Conservation (phyloP, 495 filamentous ascomycete genomes). For the Tuber borchii region DNA sequence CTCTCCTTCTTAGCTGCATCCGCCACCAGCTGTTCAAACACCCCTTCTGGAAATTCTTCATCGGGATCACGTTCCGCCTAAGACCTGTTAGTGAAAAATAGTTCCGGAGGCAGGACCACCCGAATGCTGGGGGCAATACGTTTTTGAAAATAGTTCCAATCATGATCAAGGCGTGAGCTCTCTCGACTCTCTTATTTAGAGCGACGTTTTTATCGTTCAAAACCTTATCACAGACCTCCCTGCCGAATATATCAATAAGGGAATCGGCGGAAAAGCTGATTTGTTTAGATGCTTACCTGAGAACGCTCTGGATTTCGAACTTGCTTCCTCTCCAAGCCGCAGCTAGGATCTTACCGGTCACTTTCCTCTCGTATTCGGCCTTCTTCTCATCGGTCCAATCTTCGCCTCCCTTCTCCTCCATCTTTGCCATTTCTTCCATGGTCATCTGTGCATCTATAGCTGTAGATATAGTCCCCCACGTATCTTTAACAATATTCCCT, state of each 20-base stretch:
- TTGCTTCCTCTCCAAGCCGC: slow-evolving; percentile 95
- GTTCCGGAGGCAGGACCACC: slow-evolving; percentile 5
- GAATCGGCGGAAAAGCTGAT: neutral
- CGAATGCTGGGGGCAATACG: slow-evolving; percentile 50
- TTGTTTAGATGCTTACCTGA: slow-evolving; percentile 53
- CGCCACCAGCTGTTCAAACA: slow-evolving; percentile 95
- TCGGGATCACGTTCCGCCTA: slow-evolving; percentile 87
- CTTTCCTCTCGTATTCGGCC: slow-evolving; percentile 86
- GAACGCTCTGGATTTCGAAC: slow-evolving; percentile 94
- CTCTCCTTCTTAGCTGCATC: slow-evolving; percentile 93
- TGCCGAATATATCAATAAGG: neutral
- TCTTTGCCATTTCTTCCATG: slow-evolving; percentile 97
- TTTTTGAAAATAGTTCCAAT: slow-evolving; percentile 81
- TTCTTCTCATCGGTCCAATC: slow-evolving; percentile 99
- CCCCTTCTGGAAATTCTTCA: slow-evolving; percentile 97
- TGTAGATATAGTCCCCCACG: slow-evolving; percentile 92
- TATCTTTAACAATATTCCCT: slow-evolving; percentile 91
- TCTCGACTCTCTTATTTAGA: slow-evolving; percentile 76
- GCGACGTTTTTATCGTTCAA: slow-evolving; percentile 73
- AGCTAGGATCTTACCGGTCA: slow-evolving; percentile 97
- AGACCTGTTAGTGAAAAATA: slow-evolving; percentile 24
- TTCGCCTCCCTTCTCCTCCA: slow-evolving; percentile 90
- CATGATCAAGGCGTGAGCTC: slow-evolving; percentile 80
- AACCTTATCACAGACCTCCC: slow-evolving; percentile 50
- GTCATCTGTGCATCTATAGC: slow-evolving; percentile 98